Evolutionary conservation across 306 rosid genomes (phyloP).

Genomic region (Castanospermum australe): DNA sequence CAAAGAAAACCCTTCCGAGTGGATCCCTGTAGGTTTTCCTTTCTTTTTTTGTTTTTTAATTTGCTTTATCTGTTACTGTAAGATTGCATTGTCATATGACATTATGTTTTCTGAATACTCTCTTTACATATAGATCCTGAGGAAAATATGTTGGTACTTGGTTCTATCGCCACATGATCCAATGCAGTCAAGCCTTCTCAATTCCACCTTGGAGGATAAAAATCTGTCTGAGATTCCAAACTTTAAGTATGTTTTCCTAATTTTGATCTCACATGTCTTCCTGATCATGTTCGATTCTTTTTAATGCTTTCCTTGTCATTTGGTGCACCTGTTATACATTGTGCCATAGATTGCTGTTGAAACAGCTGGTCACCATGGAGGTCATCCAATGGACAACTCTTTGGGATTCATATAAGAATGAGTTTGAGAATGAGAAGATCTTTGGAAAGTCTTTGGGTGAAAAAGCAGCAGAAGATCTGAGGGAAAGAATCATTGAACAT

Average conservation of each 20-base stretch:
- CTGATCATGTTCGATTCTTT: background rate
- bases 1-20: slow-evolving; percentile 65
- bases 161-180: slow-evolving; percentile 83
- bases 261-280: background rate
- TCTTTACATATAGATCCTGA: slow-evolving; percentile 51
- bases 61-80: background rate
- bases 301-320: slow-evolving; percentile 11
- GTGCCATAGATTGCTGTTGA: slow-evolving; percentile 59
- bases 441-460: slow-evolving; percentile 77
- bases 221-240: slow-evolving; percentile 76
- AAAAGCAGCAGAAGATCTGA: slow-evolving; percentile 87
- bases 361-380: slow-evolving; percentile 89
- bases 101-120: slow-evolving; percentile 7
- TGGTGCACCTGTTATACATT: slow-evolving; percentile 15
- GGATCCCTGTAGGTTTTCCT: slow-evolving; percentile 61
- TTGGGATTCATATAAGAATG: slow-evolving; percentile 78
- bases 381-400: slow-evolving; percentile 86
- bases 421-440: slow-evolving; percentile 72
- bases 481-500: slow-evolving; percentile 84
- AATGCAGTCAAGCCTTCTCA: slow-evolving; percentile 93
- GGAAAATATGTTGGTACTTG: slow-evolving; percentile 92
- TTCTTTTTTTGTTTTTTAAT: background rate
- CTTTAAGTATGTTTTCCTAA: slow-evolving; percentile 51
- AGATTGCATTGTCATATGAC: background rate
- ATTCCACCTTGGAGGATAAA: slow-evolving; percentile 87